phyloP scores from a whole-genome alignment of 495 filamentous ascomycete species.

The Rhypophila decipiens region DNA sequence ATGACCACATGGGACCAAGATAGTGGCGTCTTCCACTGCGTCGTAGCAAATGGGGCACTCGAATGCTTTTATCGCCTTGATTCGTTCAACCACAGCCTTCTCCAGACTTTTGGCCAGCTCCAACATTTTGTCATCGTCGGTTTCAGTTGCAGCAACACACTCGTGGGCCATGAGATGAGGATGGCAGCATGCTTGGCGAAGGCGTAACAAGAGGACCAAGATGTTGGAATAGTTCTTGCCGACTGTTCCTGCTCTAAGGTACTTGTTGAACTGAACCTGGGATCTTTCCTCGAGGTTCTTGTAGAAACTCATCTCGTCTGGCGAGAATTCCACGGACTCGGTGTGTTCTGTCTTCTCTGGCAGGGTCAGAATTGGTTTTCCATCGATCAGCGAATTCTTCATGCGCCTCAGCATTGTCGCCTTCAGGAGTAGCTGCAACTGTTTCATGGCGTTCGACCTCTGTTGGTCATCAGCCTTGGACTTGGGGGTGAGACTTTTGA shows the following conservation, averaged over 20 bases:
- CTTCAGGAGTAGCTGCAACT: constrained; percentile 74
- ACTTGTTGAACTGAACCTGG: constrained; percentile 69
- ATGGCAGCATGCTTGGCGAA: constrained; percentile 91
- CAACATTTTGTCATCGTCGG: constrained; percentile 51
- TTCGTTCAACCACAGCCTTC: constrained; percentile 55
- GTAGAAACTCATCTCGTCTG: constrained; percentile 71
- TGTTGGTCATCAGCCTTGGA: constrained; percentile 19
- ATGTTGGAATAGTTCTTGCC: constrained; percentile 79
- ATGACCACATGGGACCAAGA: constrained; percentile 84
- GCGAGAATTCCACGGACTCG: constrained; percentile 63
- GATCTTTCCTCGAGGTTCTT: constrained; percentile 59
- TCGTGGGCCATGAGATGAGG: constrained; percentile 81
- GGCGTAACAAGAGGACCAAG: constrained; percentile 75
- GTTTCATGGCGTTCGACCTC: constrained; percentile 52
- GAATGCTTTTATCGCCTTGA: constrained; percentile 54
- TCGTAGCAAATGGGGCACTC: constrained; percentile 82
- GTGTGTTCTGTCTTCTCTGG: constrained; percentile 62
- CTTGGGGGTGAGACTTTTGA: constrained; percentile 26
- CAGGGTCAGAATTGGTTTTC: constrained; percentile 71
- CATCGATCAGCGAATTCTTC: constrained; percentile 79
- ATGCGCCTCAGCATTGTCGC: constrained; percentile 81
- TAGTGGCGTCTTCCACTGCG: constrained; percentile 63
- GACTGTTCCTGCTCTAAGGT: constrained; percentile 62
- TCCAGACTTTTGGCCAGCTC: constrained; percentile 60
- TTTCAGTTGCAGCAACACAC: constrained; percentile 36